phyloP scores from a whole-genome alignment of 2,329 filamentous ascomycete genomes.

The Arthrocladium fulminans region DNA sequence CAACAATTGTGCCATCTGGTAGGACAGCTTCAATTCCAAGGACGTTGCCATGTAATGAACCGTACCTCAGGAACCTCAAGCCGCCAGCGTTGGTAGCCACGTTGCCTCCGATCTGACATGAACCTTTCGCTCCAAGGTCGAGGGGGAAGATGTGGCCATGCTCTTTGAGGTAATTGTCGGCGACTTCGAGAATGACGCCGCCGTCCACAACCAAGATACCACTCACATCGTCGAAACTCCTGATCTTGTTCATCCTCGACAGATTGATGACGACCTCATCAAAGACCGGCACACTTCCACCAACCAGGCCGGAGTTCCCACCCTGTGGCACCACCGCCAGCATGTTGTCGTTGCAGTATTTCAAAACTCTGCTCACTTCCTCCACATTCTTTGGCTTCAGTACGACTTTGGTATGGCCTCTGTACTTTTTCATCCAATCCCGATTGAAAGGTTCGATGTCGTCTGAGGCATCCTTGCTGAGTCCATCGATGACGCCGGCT shows the following conservation, averaged over 20 bases:
- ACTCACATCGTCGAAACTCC: constrained; percentile 86
- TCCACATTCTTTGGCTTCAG: constrained; percentile 76
- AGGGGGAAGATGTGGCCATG: constrained; percentile 85
- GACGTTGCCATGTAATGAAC: constrained; percentile 86
- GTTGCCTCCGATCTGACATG: constrained; percentile 92
- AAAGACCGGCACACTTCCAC: constrained; percentile 91
- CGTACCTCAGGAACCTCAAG: constrained; percentile 79
- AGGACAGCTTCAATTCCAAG: constrained; percentile 89
- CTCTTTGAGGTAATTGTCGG: constrained; percentile 76
- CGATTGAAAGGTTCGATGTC: constrained; percentile 89
- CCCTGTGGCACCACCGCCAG: constrained; percentile 94
- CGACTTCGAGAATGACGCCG: constrained; percentile 81
- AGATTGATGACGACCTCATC: constrained; percentile 96
- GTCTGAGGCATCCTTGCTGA: constrained; percentile 62
- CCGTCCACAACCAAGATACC: constrained; percentile 85
- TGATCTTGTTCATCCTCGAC: constrained; percentile 80
- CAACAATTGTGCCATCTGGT: constrained; percentile 82
- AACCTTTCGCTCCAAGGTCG: constrained; percentile 95
- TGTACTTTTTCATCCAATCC: constrained; percentile 99
- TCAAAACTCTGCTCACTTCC: constrained; percentile 81
- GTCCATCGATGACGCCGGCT: constrained; percentile 74
- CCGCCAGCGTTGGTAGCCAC: constrained; percentile 93
- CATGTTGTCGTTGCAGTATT: constrained; percentile 89
- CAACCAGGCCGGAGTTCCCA: constrained; percentile 91
- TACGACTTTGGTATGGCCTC: constrained; percentile 78